These are phyloP conservation scores for Globisporangium radiosum DNA, from an alignment of 352 stramenopile genomes.

Conservation along the genomic window DNA sequence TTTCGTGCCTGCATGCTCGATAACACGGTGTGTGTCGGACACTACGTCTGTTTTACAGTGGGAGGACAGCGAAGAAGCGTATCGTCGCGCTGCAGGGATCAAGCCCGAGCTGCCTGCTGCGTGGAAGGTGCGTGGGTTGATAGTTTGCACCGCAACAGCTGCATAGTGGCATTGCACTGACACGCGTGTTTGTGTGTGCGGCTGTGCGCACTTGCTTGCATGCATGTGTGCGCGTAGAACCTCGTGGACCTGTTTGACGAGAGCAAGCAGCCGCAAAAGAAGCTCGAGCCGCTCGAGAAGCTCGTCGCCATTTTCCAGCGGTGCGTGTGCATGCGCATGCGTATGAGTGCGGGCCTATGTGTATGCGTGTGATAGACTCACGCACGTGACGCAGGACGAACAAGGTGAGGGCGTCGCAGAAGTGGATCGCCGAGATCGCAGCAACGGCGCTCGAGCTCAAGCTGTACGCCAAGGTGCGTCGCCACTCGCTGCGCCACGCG, in stretches of 20 bases:
- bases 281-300: constrained; percentile 64
- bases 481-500: no score
- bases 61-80: constrained; percentile 65
- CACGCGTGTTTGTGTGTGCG: background rate
- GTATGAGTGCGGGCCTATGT: no score
- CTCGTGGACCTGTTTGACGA: constrained; percentile 71
- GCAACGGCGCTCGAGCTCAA: constrained; percentile 46
- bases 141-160: background rate
- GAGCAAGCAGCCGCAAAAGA: constrained; percentile 42
- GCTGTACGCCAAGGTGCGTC: constrained; percentile 34
- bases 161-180: background rate
- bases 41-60: constrained; percentile 21
- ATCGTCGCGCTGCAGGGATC: constrained; percentile 51
- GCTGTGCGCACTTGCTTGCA: background rate
- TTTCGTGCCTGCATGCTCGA: no score
- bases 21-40: no score
- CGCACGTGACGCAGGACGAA: constrained; percentile 30
- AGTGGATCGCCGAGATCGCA: constrained; percentile 68
- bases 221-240: constrained; percentile 25
- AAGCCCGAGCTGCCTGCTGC: constrained; percentile 67
- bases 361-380: no score
- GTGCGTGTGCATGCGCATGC: constrained; percentile 14
- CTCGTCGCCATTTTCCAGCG: constrained; percentile 63
- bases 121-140: constrained; percentile 57
- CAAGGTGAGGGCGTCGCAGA: constrained; percentile 76